These are phyloP conservation scores for Akanthomyces uredinophilus DNA, from an alignment of 2,329 filamentous ascomycete genomes.

Conservation along the genomic window DNA sequence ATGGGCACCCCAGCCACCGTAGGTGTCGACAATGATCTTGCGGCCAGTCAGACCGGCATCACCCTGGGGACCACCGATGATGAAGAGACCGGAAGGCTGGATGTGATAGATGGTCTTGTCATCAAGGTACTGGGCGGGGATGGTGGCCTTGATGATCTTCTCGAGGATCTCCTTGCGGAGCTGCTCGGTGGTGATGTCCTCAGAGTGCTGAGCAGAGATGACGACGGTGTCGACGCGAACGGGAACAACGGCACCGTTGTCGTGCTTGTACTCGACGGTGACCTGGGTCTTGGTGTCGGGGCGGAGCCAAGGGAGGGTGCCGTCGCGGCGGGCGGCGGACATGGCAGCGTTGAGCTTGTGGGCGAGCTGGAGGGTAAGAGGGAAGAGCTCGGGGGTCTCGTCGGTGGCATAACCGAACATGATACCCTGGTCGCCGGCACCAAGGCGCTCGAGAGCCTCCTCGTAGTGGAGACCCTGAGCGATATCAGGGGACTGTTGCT, in stretches of 20 bases:
- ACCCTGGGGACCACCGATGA: constrained; percentile 98
- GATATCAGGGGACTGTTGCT: constrained; percentile 98
- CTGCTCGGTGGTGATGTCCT: constrained; percentile 82
- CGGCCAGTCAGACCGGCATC: constrained; percentile 97
- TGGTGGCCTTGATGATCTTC: constrained; percentile 95
- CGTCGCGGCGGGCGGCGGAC: constrained; percentile 81
- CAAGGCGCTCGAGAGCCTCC: constrained; percentile 92
- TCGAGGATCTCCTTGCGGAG: constrained; percentile 92
- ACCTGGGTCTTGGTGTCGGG: constrained; percentile 99
- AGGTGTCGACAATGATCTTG: constrained; percentile 99
- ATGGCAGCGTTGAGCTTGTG: constrained; percentile 98
- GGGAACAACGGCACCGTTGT: constrained; percentile 88
- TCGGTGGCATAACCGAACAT: constrained; percentile 99
- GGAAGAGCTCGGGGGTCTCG: constrained; percentile 95
- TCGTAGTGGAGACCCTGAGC: constrained; percentile 99
- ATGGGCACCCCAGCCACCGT: constrained; percentile 99
- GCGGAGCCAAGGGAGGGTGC: constrained; percentile 85
- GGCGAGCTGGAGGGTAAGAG: constrained; percentile 86
- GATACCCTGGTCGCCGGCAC: constrained; percentile 99
- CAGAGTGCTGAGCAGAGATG: constrained; percentile 89
- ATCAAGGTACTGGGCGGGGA: constrained; percentile 86
- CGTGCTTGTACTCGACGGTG: constrained; percentile 97
- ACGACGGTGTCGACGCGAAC: constrained; percentile 94
- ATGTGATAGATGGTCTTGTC: constrained; percentile 97
- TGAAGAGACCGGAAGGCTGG: constrained; percentile 96